Evolutionary conservation across 2,329 filamentous ascomycete species (phyloP).

Genomic region (Fusarium nematophilum): DNA sequence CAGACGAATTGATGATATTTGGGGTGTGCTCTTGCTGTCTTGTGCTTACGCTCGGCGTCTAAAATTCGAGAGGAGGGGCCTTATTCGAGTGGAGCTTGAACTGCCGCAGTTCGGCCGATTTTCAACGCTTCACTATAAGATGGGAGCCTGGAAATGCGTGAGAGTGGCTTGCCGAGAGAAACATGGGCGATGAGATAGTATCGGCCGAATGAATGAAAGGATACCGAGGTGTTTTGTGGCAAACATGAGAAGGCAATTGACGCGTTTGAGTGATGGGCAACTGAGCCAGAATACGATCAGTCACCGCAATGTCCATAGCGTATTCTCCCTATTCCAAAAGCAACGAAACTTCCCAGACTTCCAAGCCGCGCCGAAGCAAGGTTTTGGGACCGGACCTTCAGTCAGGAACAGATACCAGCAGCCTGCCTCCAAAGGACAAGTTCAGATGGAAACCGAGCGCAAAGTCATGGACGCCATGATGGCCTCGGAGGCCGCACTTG

Average conservation of each 20-base stretch:
- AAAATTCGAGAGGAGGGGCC: neutral
- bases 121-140: neutral
- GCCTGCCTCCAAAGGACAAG: too few relatives aligned
- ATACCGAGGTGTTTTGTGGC: too few relatives aligned
- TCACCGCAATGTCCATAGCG: neutral
- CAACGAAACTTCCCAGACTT: neutral
- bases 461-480: slow-evolving; percentile 6
- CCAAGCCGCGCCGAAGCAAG: neutral
- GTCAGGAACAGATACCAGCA: slow-evolving; percentile 12
- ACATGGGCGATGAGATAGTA: neutral
- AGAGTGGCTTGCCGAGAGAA: neutral
- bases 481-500: neutral
- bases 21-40: slow-evolving; percentile 2
- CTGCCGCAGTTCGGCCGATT: neutral
- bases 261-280: neutral
- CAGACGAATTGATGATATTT: slow-evolving; percentile 34
- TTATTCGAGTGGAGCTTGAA: neutral
- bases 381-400: slow-evolving; percentile 1
- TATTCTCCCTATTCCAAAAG: neutral
- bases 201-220: neutral
- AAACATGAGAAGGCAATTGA: too few relatives aligned
- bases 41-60: slow-evolving; percentile 1
- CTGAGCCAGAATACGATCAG: neutral
- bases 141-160: neutral
- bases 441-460: neutral